Percentiles rank a stretch among this genome's conserved stretches.
Evolutionary conservation across 2,329 filamentous ascomycete species (phyloP).

Genomic region (Penicillium sumatraense): DNA sequence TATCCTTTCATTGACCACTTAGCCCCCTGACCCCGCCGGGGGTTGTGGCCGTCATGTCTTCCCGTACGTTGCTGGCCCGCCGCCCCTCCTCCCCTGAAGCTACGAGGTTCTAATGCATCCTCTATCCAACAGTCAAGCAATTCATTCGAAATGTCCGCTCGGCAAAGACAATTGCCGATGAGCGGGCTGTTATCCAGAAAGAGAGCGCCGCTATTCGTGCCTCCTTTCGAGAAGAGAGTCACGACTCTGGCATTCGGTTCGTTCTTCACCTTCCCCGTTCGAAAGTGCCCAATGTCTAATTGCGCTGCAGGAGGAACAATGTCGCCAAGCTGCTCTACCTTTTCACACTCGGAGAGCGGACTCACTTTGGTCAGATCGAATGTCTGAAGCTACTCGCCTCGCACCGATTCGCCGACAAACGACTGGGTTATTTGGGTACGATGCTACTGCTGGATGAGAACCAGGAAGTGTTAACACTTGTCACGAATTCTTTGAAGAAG

Average conservation of each 20-base stretch:
- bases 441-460: slow-evolving; percentile 97
- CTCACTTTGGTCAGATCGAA: slow-evolving; percentile 99
- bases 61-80: slow-evolving; percentile 51
- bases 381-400: slow-evolving; percentile 97
- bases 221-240: slow-evolving; percentile 96
- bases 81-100: slow-evolving; percentile 33
- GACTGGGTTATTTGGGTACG: slow-evolving; percentile 91
- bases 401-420: slow-evolving; percentile 96
- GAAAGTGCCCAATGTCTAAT: slow-evolving; percentile 33
- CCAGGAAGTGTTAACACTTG: slow-evolving; percentile 93
- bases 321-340: slow-evolving; percentile 98
- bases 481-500: slow-evolving; percentile 98
- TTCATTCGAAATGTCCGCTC: slow-evolving; percentile 99
- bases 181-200: slow-evolving; percentile 97
- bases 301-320: slow-evolving; percentile 80
- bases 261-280: slow-evolving; percentile 31
- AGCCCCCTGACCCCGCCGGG: slow-evolving; percentile 43
- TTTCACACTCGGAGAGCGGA: slow-evolving; percentile 95
- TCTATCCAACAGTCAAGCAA: slow-evolving; percentile 77
- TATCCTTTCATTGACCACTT: slow-evolving; percentile 16
- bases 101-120: slow-evolving; percentile 16
- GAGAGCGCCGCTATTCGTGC: slow-evolving; percentile 97
- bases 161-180: slow-evolving; percentile 98
- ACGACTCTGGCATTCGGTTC: slow-evolving; percentile 87
- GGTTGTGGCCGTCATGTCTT: slow-evolving; percentile 62